Base-by-base conservation (phyloP, 1,284 basidiomycete species). In the Marasmius oreades region DNA sequence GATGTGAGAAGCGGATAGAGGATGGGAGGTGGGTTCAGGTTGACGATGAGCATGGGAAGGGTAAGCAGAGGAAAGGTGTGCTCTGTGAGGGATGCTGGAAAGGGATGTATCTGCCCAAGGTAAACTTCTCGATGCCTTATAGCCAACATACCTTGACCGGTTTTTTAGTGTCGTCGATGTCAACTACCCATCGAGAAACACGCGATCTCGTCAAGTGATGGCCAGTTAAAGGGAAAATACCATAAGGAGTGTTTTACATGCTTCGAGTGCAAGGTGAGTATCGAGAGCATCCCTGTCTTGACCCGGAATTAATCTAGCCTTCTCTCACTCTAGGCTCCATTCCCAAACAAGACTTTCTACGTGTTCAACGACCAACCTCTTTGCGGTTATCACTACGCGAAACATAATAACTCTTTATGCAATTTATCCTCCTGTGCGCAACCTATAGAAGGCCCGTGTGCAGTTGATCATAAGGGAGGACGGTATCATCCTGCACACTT, bases 81-180 rank as follows among this genome's bases (percentile, higher is more conserved):
- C 72, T 95, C 60, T 95, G 93, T 69, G 93, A 93, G 67, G 73
- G 72, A 62, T 94, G 93, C 70, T 95, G 93, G 93, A 95, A 95
- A 78, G 86, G 90, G 66, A 89, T 95, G 85, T 95, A 95, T 75
- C 71, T 95, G 62, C 93, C 93, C 55, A 93, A 92, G 79, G 90
- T 90, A 61, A 59, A 73, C n/a, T 70, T 26, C 48, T 46, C 52
- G 52, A 53, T n/a, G 37, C 26, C 16, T 18, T 36, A 12, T 39
- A 7, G 22, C 8, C 10, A 28, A 53, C 18, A 37, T 54, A 46
- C n/a, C 51, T 14, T 57, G 48, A 47, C 56, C 33, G 54, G 16
- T 53, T 22, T 37, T 44, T 55, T 63, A 92, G 90, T 95, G 93
- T 68, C 89, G 93, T 36, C 79, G 91, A 52, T 95, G 93, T 71